A percentile compares a stretch with the other conserved stretches of the same genome.
These are phyloP conservation scores for Rubia occidens DNA, from an alignment of 305 asterid genomes.

Conservation along the genomic window DNA sequence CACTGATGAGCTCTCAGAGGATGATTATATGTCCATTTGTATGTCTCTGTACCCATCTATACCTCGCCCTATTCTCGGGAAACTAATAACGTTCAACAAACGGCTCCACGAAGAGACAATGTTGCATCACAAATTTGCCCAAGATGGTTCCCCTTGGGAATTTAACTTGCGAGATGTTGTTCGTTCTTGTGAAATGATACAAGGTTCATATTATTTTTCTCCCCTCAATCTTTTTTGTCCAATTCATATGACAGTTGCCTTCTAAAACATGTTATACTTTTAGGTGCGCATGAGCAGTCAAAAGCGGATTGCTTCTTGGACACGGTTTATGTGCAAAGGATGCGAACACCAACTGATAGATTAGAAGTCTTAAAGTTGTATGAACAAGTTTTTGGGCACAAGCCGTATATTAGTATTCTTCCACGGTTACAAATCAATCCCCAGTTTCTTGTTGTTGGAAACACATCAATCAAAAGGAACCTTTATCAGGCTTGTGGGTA, in stretches of 20 bases:
- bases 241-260: background rate
- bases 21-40: conserved; percentile 76
- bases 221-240: conserved; percentile 10
- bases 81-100: conserved; percentile 64
- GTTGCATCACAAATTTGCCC: conserved; percentile 69
- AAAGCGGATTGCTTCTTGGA: conserved; percentile 64
- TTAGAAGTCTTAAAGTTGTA: conserved; percentile 61
- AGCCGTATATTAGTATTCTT: conserved; percentile 49
- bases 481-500: conserved; percentile 37
- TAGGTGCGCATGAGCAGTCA: conserved; percentile 55
- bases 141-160: conserved; percentile 98
- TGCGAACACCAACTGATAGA: conserved; percentile 83
- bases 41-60: conserved; percentile 63
- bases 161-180: conserved; percentile 91
- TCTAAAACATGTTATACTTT: conserved; percentile 8
- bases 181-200: conserved; percentile 87
- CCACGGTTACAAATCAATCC: conserved; percentile 69
- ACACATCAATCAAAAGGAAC: conserved; percentile 50
- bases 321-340: conserved; percentile 82
- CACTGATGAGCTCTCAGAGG: conserved; percentile 81
- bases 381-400: conserved; percentile 55
- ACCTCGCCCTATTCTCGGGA: conserved; percentile 39
- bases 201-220: conserved; percentile 34
- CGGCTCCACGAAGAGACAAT: conserved; percentile 70
- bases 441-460: conserved; percentile 47